Base-by-base conservation (phyloP, 371 early-diverging fungal genomes). In the Globomyces sp. region DNA sequence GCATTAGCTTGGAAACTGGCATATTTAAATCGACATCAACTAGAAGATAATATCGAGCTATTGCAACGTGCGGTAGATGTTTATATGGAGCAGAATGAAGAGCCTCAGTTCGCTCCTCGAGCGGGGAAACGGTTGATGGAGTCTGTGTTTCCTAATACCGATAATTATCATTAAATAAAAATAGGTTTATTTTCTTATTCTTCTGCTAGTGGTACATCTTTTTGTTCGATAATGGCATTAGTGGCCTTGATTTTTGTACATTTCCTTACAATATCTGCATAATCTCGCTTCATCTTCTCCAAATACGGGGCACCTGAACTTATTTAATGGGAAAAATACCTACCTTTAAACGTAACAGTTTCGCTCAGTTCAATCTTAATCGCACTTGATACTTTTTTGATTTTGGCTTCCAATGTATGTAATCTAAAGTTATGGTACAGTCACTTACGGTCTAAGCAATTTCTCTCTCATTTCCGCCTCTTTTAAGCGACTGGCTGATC, bases 271-370 rank as follows among this genome's bases (percentile, higher is more conserved):
- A 81, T 72, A 9, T 76, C 78, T 1, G 58, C 50, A 48, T 79
- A 77, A 63, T 81, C 82, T 6, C 57, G 49, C 60, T 74, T 79
- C 74, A 81, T 79, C 63, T 79, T 81, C 48, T 77, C 79, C 4
- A 67, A 24, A 63, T 81, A 81, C 13, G 78, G 77, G 6, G 68
- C 71, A 34, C 81, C 80, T 80, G 9, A 1, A 3, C 1, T 13
- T 13, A 68, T 9, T 24, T 24, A 24, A 24, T 0, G 24, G 24
- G 24, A 24, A 24, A 24, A 0, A n/a, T 10, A 66, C 4, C 1
- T 5, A 77, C 81, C 81, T 66, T 77, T 69, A 52, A 73, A 79
- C 2, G 82, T 81, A 2, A 81, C 76, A 10, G 74, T 75, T 60
- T 81, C 82, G 44, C 73, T 65, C 39, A 81, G 65, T 61, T 81